Conservation (phyloP, 257 asterid genomes). For the Euphrasia confusa region DNA sequence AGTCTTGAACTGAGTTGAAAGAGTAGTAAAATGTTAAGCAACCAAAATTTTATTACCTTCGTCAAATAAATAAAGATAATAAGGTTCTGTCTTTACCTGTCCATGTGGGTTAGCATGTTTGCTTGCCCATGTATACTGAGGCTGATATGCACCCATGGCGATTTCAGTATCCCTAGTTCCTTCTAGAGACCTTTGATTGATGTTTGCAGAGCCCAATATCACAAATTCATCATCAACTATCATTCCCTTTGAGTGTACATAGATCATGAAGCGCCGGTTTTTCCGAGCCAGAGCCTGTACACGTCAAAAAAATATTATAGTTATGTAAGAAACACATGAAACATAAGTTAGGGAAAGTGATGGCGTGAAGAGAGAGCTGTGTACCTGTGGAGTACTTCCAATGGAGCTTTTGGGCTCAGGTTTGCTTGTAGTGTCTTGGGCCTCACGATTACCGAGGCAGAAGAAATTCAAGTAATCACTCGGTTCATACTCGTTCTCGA, state of each 20-base stretch:
- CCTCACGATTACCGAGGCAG: constrained; percentile 89
- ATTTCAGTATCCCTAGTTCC: constrained; percentile 93
- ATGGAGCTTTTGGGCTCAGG: constrained; percentile 31
- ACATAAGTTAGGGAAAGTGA: neutral
- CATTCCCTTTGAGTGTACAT: constrained; percentile 97
- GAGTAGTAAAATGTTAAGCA: neutral
- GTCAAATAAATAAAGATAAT: neutral
- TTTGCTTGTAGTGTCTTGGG: constrained; percentile 27
- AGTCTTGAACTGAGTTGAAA: neutral
- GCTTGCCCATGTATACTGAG: constrained; percentile 66
- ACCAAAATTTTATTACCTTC: neutral
- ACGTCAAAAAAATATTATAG: neutral
- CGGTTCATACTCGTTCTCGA: constrained; percentile 65
- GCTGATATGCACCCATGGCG: constrained; percentile 99
- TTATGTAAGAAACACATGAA: constrained; percentile 1
- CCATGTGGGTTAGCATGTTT: constrained; percentile 57
- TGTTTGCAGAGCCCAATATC: constrained; percentile 85
- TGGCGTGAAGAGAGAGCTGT: constrained; percentile 14
- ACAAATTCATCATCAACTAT: constrained; percentile 88
- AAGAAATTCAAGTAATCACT: constrained; percentile 81
- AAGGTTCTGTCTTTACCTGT: constrained; percentile 44
- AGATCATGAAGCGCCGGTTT: constrained; percentile 76
- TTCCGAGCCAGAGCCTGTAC: constrained; percentile 53
- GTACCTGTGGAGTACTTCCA: constrained; percentile 65
- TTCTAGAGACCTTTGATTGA: constrained; percentile 88